Conservation (phyloP, 768 basidiomycete species). For the Russula brevipes region DNA sequence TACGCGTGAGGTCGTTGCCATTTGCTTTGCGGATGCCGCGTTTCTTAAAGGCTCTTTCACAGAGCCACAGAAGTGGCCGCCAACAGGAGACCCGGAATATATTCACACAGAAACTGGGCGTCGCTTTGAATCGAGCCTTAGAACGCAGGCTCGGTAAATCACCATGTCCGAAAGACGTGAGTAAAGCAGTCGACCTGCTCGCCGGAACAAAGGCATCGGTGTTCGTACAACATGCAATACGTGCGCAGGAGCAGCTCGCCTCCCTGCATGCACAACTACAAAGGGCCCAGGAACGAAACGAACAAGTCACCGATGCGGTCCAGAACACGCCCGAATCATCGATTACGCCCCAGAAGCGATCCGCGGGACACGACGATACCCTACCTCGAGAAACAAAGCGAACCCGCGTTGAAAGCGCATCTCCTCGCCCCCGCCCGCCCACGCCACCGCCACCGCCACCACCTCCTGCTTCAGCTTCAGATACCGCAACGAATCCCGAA, state of each 20-base stretch:
- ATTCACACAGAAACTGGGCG: background rate
- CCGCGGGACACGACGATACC: background rate
- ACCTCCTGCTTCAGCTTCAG: background rate
- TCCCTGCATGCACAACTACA: constrained; percentile 4
- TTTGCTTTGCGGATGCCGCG: background rate
- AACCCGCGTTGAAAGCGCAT: background rate
- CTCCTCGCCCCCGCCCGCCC: background rate
- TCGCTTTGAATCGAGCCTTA: constrained; percentile 6
- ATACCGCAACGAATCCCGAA: background rate
- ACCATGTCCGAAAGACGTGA: background rate
- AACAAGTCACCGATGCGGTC: background rate
- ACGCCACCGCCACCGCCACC: background rate
- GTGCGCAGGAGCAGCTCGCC: constrained; percentile 14
- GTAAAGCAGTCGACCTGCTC: background rate
- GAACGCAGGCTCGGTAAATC: constrained; percentile 10
- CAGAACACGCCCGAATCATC: background rate
- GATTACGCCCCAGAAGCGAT: background rate
- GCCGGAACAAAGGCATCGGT: background rate
- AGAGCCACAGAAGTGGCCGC: background rate
- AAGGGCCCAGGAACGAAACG: background rate
- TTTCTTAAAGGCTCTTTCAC: background rate
- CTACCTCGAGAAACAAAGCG: constrained; percentile 4
- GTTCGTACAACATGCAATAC: constrained; percentile 5
- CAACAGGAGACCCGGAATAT: background rate
- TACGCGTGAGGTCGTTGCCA: background rate